Conservation (phyloP, 495 filamentous ascomycete genomes). For the Penicillium subrubescens region DNA sequence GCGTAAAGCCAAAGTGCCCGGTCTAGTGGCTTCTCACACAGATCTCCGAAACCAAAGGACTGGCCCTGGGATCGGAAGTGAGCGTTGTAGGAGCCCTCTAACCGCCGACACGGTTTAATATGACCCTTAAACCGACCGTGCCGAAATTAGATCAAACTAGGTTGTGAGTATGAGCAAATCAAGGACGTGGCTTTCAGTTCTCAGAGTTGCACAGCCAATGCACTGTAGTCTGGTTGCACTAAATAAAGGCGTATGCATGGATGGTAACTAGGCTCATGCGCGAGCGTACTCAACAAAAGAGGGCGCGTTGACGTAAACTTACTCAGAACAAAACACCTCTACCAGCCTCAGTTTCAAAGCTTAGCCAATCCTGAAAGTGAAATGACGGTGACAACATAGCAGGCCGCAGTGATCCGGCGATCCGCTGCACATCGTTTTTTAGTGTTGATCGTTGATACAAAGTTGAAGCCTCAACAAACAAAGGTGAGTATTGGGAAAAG, state of each 20-base stretch:
- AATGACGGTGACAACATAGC: neutral
- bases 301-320: neutral
- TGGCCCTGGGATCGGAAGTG: neutral
- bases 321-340: neutral
- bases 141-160: neutral
- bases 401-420: neutral
- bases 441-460: neutral
- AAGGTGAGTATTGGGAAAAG: neutral
- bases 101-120: neutral
- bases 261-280: neutral
- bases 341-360: no score
- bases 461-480: neutral
- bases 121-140: neutral
- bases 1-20: neutral
- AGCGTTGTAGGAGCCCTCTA: neutral
- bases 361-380: neutral
- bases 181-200: no score
- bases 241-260: neutral
- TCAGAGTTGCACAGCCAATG: neutral
- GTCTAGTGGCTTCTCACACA: neutral
- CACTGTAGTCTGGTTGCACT: neutral
- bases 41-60: neutral
- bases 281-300: neutral
- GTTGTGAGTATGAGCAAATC: no score
- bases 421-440: neutral